Base-by-base conservation (phyloP, 805 yeast genomes). In the Yamadazyma ubonensis region DNA sequence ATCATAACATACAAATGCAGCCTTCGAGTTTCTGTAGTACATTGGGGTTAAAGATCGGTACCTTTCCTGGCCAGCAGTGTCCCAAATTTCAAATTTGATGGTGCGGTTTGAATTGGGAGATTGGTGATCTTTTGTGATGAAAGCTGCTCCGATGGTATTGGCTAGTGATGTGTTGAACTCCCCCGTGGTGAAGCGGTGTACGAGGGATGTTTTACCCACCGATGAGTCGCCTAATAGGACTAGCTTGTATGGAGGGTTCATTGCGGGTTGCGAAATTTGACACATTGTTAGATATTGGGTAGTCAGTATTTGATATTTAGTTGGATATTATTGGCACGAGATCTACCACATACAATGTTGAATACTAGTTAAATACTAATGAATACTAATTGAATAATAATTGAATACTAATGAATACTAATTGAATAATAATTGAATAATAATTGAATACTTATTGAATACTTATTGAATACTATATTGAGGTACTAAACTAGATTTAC, bases 91-190 rank as follows among this genome's bases (percentile, higher is more conserved):
- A 49, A 83, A 76, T 52, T 78, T 80, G 61, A 81, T 58, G 15
- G 23, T 28, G 11, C 33, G 26, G 20, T 36, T 37, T 57, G 67
- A 43, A 61, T 73, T 27, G 9, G 42, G 33, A 11, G 58, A 48
- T 4, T 75, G 62, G 46, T 67, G 57, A 11, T 78, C 55, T 58
- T 89, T 95, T 12, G 97, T 87, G 28, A 93, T 75, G 61, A 91
- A 93, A 0, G 98, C 99, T 3, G 99, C 99, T n/a, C 99, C 99
- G 40, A 93, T 93, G 2, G 99, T 93, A 30, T 95, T 86, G 50
- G 95, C 87, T 43, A 91, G 77, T 49, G 78, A 77, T 21, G 78
- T 82, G 49, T 87, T 93, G 58, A 91, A 93, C 0, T 79, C 63
- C 51, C 80, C 75, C 46, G 67, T 68, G 29, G 77, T 90, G 52